Evolutionary conservation across 1,139 yeast species (phyloP).

Genomic region (Trichomonascaceae sp.): DNA sequence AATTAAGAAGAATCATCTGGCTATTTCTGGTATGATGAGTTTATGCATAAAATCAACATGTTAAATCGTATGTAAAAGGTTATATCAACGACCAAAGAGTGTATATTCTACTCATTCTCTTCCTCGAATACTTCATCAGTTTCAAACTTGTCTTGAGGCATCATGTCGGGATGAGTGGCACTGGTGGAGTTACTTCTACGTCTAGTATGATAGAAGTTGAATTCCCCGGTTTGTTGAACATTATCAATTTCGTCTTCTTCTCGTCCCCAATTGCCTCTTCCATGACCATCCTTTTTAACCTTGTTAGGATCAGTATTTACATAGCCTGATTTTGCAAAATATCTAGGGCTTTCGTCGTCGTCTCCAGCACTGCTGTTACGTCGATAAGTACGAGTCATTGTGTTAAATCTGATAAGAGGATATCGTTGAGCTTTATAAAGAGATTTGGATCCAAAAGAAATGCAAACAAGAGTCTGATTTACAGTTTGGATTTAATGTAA

Average conservation of each 20-base stretch:
- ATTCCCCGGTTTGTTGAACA: constrained; percentile 33
- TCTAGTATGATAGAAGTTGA: constrained; percentile 35
- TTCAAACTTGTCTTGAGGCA: constrained; percentile 15
- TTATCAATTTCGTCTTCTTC: constrained; percentile 38
- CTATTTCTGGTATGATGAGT: not conserved
- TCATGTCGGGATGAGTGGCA: constrained; percentile 41
- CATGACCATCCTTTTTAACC: constrained; percentile 81
- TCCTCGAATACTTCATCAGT: constrained; percentile 18
- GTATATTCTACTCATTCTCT: constrained; percentile 10
- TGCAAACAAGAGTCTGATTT: not conserved
- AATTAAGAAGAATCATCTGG: not conserved
- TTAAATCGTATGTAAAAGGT: not conserved
- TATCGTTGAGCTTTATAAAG: too few relatives aligned
- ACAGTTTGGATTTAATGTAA: not conserved
- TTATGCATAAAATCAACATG: not conserved
- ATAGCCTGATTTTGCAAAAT: constrained; percentile 71
- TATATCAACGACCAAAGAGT: not conserved
- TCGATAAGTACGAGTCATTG: constrained; percentile 82
- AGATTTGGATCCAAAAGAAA: not conserved
- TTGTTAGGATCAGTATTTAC: constrained; percentile 59
- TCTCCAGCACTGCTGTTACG: constrained; percentile 36
- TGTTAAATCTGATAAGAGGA: constrained; percentile 8
- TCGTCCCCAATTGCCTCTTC: constrained; percentile 48
- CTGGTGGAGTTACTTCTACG: constrained; percentile 45
- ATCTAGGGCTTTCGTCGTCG: constrained; percentile 41